Base-by-base conservation (phyloP, 345 rosid genomes). In the Leavenworthia alabamica region DNA sequence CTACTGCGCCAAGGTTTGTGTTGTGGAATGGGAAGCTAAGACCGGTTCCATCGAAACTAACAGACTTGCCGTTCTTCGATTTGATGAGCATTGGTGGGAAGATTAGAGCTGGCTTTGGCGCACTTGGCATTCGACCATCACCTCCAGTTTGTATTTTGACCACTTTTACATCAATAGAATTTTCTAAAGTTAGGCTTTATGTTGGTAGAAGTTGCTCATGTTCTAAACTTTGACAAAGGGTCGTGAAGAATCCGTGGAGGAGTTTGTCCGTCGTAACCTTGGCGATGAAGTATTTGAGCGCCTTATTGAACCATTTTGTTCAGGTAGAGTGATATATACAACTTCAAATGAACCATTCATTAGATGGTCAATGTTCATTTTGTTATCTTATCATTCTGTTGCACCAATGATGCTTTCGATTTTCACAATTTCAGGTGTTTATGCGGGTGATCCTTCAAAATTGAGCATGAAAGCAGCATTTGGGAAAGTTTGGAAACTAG, bases 401-500 rank as follows among this genome's bases (percentile, higher is more conserved):
- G 35, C 43, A 12, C 40, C 32, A 5, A 2, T 59, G 0, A 44
- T 19, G 31, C 27, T 36, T 53, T 45, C 3, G 49, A 17, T 8
- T 5, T 5, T 35, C 19, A 13, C 68, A 45, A 56, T 45, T 33
- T 69, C 69, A 92, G 98, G 98, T 40, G 95, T 92, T 68, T 89
- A 89, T 83, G 95, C 98, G 0, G 97, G 97, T 27, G 86, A 89
- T 77, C 98, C 98, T 68, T 80, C 97, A 47, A 86, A 83, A 50
- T 58, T 89, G 55, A 92, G 91, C 63, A 92, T 89, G 97, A 89
- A 85, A 68, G 97, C 98, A 35, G 97, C 98, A 3, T 89, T 89
- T 80, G 98, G 97, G 73, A 85, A 82, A 73, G 96, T 89, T 42
- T 92, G 98, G 98, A 92, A 79, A 64, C 80, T 92, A 51, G 97